These are phyloP conservation scores for Cladosporium sphaerospermum DNA, from an alignment of 2,329 filamentous ascomycete species.

Conservation along the genomic window DNA sequence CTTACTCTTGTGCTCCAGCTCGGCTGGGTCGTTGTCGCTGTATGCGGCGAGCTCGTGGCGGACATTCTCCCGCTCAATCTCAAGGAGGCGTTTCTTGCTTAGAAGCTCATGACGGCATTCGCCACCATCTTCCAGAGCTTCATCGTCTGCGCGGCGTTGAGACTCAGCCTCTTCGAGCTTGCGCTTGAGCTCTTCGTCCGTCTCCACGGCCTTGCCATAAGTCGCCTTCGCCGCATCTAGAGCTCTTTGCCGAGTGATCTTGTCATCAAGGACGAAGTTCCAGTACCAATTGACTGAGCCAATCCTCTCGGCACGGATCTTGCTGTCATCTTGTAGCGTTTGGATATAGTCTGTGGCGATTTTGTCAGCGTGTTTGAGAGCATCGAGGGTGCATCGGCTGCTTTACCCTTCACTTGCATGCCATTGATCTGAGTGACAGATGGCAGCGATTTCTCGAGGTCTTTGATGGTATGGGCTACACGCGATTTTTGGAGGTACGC, in stretches of 20 bases:
- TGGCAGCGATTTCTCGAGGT: conserved; percentile 60
- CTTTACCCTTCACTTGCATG: conserved; percentile 46
- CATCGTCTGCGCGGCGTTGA: conserved; percentile 34
- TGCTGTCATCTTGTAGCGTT: conserved; percentile 54
- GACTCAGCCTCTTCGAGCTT: conserved; percentile 36
- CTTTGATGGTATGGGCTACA: conserved; percentile 59
- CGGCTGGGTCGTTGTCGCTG: conserved; percentile 41
- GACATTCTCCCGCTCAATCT: conserved; percentile 33
- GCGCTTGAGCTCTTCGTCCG: conserved; percentile 33
- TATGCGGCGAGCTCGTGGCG: conserved; percentile 38
- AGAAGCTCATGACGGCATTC: conserved; percentile 34
- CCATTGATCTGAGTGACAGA: conserved; percentile 56
- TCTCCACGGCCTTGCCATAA: conserved; percentile 31
- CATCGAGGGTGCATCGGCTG: neutral
- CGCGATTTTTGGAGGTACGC: conserved; percentile 54
- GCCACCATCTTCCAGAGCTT: conserved; percentile 28
- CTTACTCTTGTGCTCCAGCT: conserved; percentile 36
- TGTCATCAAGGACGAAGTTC: conserved; percentile 57
- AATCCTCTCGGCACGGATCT: conserved; percentile 62
- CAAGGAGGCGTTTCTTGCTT: conserved; percentile 30
- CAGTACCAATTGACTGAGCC: conserved; percentile 68
- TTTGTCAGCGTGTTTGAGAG: neutral
- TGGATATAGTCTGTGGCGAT: conserved; percentile 51
- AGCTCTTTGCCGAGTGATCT: conserved; percentile 38
- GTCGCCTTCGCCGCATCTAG: conserved; percentile 34